Conservation (phyloP, 1,284 basidiomycete species). For the Ustilago hordei region DNA sequence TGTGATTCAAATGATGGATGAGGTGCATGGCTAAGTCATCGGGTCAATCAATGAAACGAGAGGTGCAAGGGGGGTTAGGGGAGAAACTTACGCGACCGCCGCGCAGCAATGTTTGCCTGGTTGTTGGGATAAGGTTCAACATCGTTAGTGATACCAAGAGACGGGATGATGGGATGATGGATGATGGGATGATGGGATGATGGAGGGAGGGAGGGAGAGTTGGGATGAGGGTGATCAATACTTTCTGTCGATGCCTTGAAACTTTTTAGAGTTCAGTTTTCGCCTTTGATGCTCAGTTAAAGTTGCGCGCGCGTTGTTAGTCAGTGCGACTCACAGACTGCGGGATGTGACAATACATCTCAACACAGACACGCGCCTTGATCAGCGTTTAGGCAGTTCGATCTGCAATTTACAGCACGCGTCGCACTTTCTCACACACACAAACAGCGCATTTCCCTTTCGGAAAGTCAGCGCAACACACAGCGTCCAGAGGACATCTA, state of each 20-base stretch:
- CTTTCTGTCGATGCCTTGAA: neutral
- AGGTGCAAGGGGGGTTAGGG: neutral
- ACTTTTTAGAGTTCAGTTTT: conserved; percentile 29
- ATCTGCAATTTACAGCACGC: conserved; percentile 16
- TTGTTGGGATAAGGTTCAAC: conserved; percentile 21
- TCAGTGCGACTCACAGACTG: neutral
- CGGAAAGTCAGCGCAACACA: neutral
- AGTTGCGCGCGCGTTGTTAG: conserved; percentile 2
- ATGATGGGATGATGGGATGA: neutral
- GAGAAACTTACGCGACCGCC: conserved; percentile 34
- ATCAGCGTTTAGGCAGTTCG: neutral
- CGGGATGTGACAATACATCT: conserved; percentile 1
- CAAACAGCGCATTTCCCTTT: neutral
- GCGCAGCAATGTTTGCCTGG: conserved; percentile 22
- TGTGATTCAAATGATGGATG: conserved; percentile 2
- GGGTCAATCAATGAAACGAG: too few species aligned
- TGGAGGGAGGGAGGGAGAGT: conserved; percentile 1
- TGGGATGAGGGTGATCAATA: neutral
- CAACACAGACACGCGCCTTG: neutral
- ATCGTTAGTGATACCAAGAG: conserved; percentile 5
- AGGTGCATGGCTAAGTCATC: neutral
- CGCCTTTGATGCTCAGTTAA: neutral
- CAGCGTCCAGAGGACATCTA: neutral
- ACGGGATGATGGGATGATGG: neutral
- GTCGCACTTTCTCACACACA: neutral